Base-by-base conservation (phyloP, 2,329 filamentous ascomycete genomes). In the Aureobasidium sp. region DNA sequence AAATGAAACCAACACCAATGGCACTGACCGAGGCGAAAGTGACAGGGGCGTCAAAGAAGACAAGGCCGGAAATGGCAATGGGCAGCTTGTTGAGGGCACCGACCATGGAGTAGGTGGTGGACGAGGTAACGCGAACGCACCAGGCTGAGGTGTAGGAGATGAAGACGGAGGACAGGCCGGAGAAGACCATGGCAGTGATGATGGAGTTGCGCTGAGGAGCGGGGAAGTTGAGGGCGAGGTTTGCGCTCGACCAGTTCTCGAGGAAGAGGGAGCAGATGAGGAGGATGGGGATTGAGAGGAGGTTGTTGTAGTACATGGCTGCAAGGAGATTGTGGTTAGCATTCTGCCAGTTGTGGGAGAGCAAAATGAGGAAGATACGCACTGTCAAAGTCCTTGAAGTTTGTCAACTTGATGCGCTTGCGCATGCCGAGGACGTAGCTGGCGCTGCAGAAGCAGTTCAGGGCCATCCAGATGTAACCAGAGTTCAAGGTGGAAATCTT, bases 291-390 rank as follows among this genome's bases (percentile, higher is more conserved):
- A 99, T 96, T 61, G 92, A 96, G 67, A 99, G 85, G 50, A 97
- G 84, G 77, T 99, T 97, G 85, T 99, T 99, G 82, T 99, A 99
- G 80, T 94, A 97, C 94, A 97, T 99, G 72, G 92, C 93, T 97
- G 67, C 50, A 41, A 74, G 21, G 21, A 50, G 65, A 27, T 9
- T 59, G 27, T 25, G 39, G 13, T 51, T 13, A 51, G 49, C 13
- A 53, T 49, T 41, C 61, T 11, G 13, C 14, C 4, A 57, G 49
- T n/a, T 21, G n/a, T 3, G 21, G 5, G 8, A n/a, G 10, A 21
- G 21, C 21, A 21, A 41, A 48, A 61, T 34, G 27, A 39, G 21
- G 21, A 21, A 47, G 13, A 48, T 32, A 86, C 93, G 78, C 82
- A 97, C 93, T 96, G 76, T 99, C 94, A 81, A 95, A 97, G 75